phyloP scores from a whole-genome alignment of 768 basidiomycete genomes.

The Brasilioporus rufonigricans region DNA sequence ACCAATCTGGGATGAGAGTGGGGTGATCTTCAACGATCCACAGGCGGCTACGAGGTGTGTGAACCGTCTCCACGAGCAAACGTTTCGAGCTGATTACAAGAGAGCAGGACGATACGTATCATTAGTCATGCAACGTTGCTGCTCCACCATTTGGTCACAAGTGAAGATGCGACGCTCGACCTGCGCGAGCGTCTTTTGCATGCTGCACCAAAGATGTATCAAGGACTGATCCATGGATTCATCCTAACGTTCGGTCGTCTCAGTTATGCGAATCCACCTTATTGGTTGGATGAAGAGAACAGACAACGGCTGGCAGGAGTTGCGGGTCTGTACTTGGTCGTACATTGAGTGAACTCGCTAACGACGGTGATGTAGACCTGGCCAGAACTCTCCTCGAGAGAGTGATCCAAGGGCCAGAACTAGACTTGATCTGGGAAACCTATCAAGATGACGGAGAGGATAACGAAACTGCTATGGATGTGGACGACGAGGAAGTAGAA shows the following conservation, averaged over 20 bases:
- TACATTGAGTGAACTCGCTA: conserved; percentile 1
- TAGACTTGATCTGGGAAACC: conserved; percentile 61
- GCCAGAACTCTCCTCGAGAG: conserved; percentile 60
- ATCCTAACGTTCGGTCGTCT: conserved; percentile 75
- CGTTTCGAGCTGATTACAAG: conserved; percentile 1
- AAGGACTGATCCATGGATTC: conserved; percentile 66
- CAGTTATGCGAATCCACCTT: conserved; percentile 64
- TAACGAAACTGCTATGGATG: conserved; percentile 40
- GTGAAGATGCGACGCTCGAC: conserved; percentile 44
- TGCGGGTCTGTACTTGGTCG: conserved; percentile 41
- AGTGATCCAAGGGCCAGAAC: conserved; percentile 71
- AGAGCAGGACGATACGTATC: conserved; percentile 46
- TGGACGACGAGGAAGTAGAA: conserved; percentile 57
- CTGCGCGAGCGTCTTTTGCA: conserved; percentile 58
- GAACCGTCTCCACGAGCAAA: neutral
- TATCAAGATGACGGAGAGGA: conserved; percentile 50
- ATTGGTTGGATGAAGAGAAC: conserved; percentile 48
- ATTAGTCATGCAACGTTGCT: conserved; percentile 56
- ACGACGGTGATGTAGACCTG: conserved; percentile 40
- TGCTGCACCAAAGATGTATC: conserved; percentile 53
- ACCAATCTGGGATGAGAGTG: conserved; percentile 67
- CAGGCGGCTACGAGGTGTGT: conserved; percentile 29
- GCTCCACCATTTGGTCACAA: conserved; percentile 62
- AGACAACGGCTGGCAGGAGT: conserved; percentile 43
- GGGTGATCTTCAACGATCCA: conserved; percentile 37